Conservation (phyloP, 305 asterid species). For the Stenogyne calaminthoides region DNA sequence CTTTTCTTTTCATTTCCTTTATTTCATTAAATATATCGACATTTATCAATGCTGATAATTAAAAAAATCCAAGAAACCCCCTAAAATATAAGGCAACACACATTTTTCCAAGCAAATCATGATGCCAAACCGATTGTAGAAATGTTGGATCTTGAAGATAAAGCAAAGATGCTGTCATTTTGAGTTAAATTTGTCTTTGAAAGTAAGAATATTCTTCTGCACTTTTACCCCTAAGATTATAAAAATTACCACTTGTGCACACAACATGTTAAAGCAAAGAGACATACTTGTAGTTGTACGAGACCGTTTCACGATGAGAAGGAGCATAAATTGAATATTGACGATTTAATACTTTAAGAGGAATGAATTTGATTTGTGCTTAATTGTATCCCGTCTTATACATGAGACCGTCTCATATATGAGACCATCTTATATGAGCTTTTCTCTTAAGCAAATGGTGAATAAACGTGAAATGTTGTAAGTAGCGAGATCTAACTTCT, state of each 20-base stretch:
- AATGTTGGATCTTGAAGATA: neutral
- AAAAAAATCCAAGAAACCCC: neutral
- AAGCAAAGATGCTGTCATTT: conserved; percentile 15
- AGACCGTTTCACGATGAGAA: too few relatives aligned
- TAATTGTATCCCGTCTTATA: too few relatives aligned
- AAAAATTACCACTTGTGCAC: conserved; percentile 21
- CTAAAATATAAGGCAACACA: neutral
- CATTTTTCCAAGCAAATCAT: neutral
- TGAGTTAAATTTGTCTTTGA: neutral
- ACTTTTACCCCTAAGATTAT: conserved; percentile 24
- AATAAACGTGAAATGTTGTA: neutral
- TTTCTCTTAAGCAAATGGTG: too few relatives aligned
- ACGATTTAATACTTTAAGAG: too few relatives aligned
- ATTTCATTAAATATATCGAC: too few relatives aligned
- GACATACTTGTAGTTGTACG: too few relatives aligned
- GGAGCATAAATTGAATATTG: too few relatives aligned
- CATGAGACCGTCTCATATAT: too few relatives aligned
- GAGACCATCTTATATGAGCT: too few relatives aligned
- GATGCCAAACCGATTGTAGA: neutral
- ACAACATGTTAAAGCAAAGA: neutral
- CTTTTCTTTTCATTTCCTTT: neutral
- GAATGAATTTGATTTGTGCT: too few relatives aligned
- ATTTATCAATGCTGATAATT: neutral
- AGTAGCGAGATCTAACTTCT: neutral
- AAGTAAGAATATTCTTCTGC: conserved; percentile 32